A percentile compares a stretch with the other conserved stretches of the same genome.
Evolutionary conservation across 768 basidiomycete species (phyloP).

Genomic region (Leucogyrophana mollusca): DNA sequence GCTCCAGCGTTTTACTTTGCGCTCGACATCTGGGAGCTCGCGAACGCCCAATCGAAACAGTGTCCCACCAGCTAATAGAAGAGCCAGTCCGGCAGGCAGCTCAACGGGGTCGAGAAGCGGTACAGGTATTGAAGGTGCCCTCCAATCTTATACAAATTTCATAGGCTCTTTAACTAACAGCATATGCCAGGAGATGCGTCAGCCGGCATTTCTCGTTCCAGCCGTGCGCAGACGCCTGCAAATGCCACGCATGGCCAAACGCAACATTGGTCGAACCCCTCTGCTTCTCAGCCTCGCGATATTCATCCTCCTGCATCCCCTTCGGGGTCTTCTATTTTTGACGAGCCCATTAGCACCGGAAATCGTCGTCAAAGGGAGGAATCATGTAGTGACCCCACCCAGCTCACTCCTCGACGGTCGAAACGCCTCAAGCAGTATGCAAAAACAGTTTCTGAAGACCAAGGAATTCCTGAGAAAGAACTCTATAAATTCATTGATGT

Average conservation of each 20-base stretch:
- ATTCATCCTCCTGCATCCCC: slow-evolving; percentile 1
- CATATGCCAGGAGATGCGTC: too few species aligned
- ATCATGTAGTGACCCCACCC: background rate
- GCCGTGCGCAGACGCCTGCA: too few species aligned
- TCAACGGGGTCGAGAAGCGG: too few species aligned
- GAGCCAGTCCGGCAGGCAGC: too few species aligned
- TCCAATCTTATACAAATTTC: too few species aligned
- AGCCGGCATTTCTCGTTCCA: too few species aligned
- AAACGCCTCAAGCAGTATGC: background rate
- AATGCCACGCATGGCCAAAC: too few species aligned
- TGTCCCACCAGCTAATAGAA: background rate
- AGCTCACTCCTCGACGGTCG: background rate
- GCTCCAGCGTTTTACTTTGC: background rate
- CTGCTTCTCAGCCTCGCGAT: too few species aligned
- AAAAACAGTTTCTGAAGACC: background rate
- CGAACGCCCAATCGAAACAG: background rate
- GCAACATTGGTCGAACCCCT: too few species aligned
- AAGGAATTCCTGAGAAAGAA: background rate
- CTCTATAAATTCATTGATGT: slow-evolving; percentile 1
- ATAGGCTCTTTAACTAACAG: too few species aligned
- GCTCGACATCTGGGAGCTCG: background rate
- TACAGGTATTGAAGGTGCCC: too few species aligned
- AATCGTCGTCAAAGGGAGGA: background rate
- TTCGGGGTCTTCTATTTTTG: background rate
- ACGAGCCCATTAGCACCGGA: background rate